phyloP scores from a whole-genome alignment of 331 rosid genomes.

The Saraca asoca region DNA sequence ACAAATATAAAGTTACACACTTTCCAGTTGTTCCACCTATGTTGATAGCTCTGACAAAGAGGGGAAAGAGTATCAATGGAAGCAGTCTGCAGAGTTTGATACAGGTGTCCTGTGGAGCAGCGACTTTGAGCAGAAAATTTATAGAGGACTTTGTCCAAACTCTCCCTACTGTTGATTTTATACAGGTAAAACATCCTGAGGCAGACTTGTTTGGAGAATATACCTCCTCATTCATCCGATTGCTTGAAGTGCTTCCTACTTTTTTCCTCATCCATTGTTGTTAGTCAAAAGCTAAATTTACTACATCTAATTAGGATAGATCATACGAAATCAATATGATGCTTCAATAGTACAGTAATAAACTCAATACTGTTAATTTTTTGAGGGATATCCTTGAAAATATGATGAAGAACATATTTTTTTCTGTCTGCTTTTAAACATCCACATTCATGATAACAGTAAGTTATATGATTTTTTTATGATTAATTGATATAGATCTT shows the following conservation, averaged over 20 bases:
- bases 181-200: constrained; percentile 54
- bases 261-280: background rate
- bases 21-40: constrained; percentile 71
- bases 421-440: background rate
- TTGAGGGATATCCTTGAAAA: background rate
- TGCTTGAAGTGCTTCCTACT: constrained; percentile 25
- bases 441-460: background rate
- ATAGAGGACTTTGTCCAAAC: constrained; percentile 52
- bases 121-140: constrained; percentile 48
- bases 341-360: background rate
- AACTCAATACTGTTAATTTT: background rate
- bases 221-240: constrained; percentile 9
- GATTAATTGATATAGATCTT: background rate
- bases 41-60: constrained; percentile 53
- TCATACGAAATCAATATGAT: constrained; percentile 10
- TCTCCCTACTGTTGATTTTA: constrained; percentile 69
- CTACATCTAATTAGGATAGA: background rate
- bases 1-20: constrained; percentile 56
- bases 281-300: constrained; percentile 18
- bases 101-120: constrained; percentile 79
- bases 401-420: background rate
- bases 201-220: constrained; percentile 13
- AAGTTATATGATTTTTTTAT: background rate
- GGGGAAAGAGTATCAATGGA: constrained; percentile 36
- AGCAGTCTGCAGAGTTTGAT: constrained; percentile 62